Evolutionary conservation across 495 filamentous ascomycete genomes (phyloP), one percentile per base, ranked within the genome.

Genomic region (Endocarpon pusillum): DNA sequence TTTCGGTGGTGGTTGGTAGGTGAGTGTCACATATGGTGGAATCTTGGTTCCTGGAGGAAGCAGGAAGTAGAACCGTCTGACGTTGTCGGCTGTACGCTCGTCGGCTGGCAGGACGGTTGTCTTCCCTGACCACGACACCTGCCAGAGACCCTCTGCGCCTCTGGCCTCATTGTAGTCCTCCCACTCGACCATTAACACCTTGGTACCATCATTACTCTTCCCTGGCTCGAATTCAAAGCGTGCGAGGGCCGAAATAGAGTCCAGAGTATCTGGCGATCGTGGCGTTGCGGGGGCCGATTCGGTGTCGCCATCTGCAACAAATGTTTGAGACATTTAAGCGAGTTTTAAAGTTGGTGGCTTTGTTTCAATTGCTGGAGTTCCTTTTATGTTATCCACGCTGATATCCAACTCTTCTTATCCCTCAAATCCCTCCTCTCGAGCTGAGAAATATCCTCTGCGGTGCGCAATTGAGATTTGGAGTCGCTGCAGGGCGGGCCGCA

Each of bases 171-270:
- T 55, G 21, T 71, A 62, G 21, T 73, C 72, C 42, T 81, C 72
- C 81, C 81, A 86, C 41, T 86, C 78, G 8, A 86, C 67, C 78
- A 86, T 82, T 31, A 86, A 49, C 30, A 91, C 75, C 56, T 87
- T 87, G 20, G 78, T 84, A 6, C 81, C 82, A 23, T 85, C 80
- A 42, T 80, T 81, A 1, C 66, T 75, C 42, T 70, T 71, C 26
- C 76, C 78, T 3, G 73, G 61, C 50, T 85, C 78, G 44, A 86
- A 84, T 48, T 87, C 82, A 53, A 85, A 91, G 15, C 81, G 74
- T n/a, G 79, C 79, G 10, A 84, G 58, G 2, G 74, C 74, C 1
- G 47, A 53, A 28, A 64, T 58, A 0, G 61, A 61, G 11, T 48
- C 44, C 12, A 42, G 37, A 0, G 61, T 42, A 9, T 41, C 41